Conservation (phyloP, 2,329 filamentous ascomycete species). For the Epichloe typhina region DNA sequence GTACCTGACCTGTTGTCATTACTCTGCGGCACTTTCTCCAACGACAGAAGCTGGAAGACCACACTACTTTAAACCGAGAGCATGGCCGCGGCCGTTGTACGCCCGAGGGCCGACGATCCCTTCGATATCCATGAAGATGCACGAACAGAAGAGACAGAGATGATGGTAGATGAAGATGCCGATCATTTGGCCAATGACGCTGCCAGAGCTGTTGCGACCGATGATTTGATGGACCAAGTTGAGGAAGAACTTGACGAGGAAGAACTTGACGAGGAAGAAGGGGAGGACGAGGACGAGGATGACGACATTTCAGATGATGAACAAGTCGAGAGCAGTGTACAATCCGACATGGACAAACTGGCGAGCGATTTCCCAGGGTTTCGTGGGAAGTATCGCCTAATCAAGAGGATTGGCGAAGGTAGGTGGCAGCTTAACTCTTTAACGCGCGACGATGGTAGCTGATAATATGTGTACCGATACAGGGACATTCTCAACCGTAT, state of each 20-base stretch:
- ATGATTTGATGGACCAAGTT: conserved; percentile 15
- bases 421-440: conserved; percentile 9
- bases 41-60: neutral
- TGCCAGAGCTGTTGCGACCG: conserved; percentile 10
- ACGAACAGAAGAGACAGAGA: conserved; percentile 35
- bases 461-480: neutral
- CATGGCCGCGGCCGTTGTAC: conserved; percentile 4
- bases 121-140: conserved; percentile 39
- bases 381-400: conserved; percentile 69
- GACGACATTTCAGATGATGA: conserved; percentile 44
- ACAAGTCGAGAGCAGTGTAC: conserved; percentile 52
- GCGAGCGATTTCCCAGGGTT: conserved; percentile 75
- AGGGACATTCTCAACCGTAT: conserved; percentile 98
- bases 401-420: conserved; percentile 97
- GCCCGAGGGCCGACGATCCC: conserved; percentile 17
- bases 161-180: conserved; percentile 31
- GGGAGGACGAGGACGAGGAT: conserved; percentile 24
- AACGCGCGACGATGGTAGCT: neutral
- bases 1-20: too few species aligned
- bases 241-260: conserved; percentile 17
- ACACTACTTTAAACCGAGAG: neutral
- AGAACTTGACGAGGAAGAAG: conserved; percentile 17
- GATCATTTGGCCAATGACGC: conserved; percentile 18
- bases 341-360: conserved; percentile 78
- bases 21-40: too few species aligned